Evolutionary conservation across 768 basidiomycete species (phyloP).

Genomic region (Amanita exitialis): DNA sequence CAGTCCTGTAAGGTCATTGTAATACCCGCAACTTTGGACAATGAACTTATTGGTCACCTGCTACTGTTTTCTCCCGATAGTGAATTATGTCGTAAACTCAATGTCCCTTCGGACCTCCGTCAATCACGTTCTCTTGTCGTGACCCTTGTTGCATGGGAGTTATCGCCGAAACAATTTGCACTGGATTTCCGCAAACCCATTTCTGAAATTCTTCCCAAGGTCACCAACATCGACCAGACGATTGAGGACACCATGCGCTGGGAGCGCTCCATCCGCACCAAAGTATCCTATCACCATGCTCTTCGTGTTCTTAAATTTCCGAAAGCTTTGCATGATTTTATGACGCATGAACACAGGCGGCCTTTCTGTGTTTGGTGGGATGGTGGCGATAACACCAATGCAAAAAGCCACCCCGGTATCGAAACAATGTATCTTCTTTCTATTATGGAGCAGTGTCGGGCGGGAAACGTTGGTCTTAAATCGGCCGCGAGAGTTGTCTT

Average conservation of each 20-base stretch:
- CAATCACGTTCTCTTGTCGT: slow-evolving; percentile 24
- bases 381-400: slow-evolving; percentile 19
- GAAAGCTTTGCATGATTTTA: slow-evolving; percentile 32
- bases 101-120: slow-evolving; percentile 28
- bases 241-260: slow-evolving; percentile 11
- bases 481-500: slow-evolving; percentile 45
- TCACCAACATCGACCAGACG: background rate
- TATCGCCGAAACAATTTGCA: slow-evolving; percentile 23
- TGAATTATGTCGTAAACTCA: slow-evolving; percentile 25
- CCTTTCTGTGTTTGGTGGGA: slow-evolving; percentile 41
- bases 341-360: slow-evolving; percentile 23
- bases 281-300: slow-evolving; percentile 25
- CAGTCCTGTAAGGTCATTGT: slow-evolving; percentile 33
- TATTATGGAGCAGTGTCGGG: slow-evolving; percentile 30
- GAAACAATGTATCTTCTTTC: slow-evolving; percentile 26
- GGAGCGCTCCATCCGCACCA: slow-evolving; percentile 14
- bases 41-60: slow-evolving; percentile 37
- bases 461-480: slow-evolving; percentile 23
- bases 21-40: slow-evolving; percentile 37
- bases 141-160: slow-evolving; percentile 38
- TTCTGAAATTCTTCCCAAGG: background rate
- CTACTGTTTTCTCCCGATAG: slow-evolving; percentile 40
- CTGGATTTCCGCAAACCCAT: slow-evolving; percentile 16
- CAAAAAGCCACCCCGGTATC: slow-evolving; percentile 18
- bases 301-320: slow-evolving; percentile 40